Evolutionary conservation across 2,329 filamentous ascomycete species (phyloP), one percentile per base, ranked within the genome.

Genomic region (Sphaerostilbella broomeana): DNA sequence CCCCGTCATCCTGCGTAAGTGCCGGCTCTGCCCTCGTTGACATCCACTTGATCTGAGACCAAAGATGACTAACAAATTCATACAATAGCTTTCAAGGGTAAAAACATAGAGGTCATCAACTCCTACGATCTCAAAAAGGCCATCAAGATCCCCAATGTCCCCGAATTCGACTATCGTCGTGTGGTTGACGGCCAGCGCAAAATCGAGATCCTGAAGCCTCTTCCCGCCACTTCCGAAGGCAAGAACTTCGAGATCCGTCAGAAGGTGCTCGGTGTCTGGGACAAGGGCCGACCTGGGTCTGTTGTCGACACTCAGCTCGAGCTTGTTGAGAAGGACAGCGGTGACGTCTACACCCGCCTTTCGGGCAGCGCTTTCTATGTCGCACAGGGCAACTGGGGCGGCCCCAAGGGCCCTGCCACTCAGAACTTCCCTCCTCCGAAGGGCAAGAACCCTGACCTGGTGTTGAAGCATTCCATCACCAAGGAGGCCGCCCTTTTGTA

Each of bases 141-240:
- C 27, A 67, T 72, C 47, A 72, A 76, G 36, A 92, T 94, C 57
- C 84, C 84, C 9, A 77, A 77, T 35, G 79, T 90, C 2, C 87
- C 87, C 38, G 76, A 79, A 19, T 82, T 94, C 54, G 86, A 94
- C 65, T 66, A 74, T 45, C 74, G 70, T 48, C 80, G 82, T 48
- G 81, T 84, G 15, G 79, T 94, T 44, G 87, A 94, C 57, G 87
- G 87, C 55, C 85, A 94, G 70, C 84, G 87, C 54, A 79, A 79
- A 56, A 77, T 94, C 47, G 74, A 81, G 42, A 82, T 92, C 63
- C 65, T 85, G 60, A 86, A 86, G 65, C 77, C 80, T 6, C 71
- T 94, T 4, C 87, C 87, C 10, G 64, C 80, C 1, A 75, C 76
- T 6, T 88, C 81, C 26, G 79, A 70, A 9, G 86, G 86, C 44